Evolutionary conservation across 1,284 basidiomycete species (phyloP), one percentile per base, ranked within the genome.

Genomic region (Ceratobasidium sp.): DNA sequence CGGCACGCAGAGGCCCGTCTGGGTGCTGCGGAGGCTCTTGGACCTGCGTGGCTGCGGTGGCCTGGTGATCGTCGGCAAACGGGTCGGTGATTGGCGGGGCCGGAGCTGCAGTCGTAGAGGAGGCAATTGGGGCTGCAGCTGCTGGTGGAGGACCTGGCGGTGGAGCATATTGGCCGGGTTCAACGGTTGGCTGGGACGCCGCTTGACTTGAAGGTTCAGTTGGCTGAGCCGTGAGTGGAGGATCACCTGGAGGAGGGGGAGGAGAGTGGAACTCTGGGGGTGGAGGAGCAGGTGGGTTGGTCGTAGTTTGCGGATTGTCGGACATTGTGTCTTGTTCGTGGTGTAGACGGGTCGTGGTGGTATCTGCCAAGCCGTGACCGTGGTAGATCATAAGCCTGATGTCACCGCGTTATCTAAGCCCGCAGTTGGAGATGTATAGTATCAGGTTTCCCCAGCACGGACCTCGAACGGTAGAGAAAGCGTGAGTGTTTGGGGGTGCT

Each of bases 11-110:
- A 55, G 50, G 62, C 21, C 23, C 18, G 30, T 52, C 62, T 30
- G 50, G 62, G 48, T 67, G 62, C 62, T 67, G 62, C 62, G 62
- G 62, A 52, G 50, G 62, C 34, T 52, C 62, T 30, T 52, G 34
- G 14, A 28, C 52, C 65, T 57, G 65, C 30, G 65, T 26, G 16
- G 41, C 32, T 69, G 65, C 52, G 45, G 62, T 43, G 62, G 48
- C 45, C 21, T 32, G 36, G 21, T 60, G 36, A 43, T 9, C 26
- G 16, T 67, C 62, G 3, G 18, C 36, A 23, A 67, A 67, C 16
- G 62, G 62, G 34, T 67, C 48, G 21, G 50, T 18, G 23, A 2
- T 55, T 67, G 62, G 48, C 30, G 43, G 58, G 23, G 50, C 34
- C 23, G 62, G 48, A 28, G 28, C 48, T 36, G 9, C 36, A 3